Evolutionary conservation across 2,329 filamentous ascomycete species (phyloP).

Genomic region (Penicillium sclerotigenum): DNA sequence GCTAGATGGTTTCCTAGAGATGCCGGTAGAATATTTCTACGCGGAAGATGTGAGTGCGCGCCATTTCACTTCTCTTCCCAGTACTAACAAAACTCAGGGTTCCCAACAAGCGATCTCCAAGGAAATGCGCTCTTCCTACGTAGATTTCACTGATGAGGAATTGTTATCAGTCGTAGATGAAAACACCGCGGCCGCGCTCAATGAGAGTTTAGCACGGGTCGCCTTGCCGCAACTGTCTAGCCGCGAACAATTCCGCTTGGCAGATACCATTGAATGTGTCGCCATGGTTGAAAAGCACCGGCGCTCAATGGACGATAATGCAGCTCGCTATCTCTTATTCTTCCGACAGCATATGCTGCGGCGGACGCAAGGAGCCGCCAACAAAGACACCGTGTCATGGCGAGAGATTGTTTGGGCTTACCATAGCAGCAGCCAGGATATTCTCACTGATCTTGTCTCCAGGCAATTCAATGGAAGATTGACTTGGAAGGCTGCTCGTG

Average conservation of each 20-base stretch:
- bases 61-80: constrained; percentile 11
- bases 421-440: constrained; percentile 67
- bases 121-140: constrained; percentile 52
- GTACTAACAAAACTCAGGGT: constrained; percentile 29
- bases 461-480: constrained; percentile 75
- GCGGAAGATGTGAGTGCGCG: constrained; percentile 40
- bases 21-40: constrained; percentile 50
- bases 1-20: constrained; percentile 73
- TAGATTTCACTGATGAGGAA: constrained; percentile 53
- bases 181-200: constrained; percentile 65
- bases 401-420: constrained; percentile 48
- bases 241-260: constrained; percentile 80
- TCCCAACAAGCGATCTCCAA: constrained; percentile 45
- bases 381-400: constrained; percentile 61
- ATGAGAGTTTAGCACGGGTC: constrained; percentile 70
- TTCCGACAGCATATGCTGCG: constrained; percentile 77
- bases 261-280: constrained; percentile 79
- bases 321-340: constrained; percentile 80
- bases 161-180: constrained; percentile 65
- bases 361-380: constrained; percentile 58
- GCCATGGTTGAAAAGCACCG: constrained; percentile 82
- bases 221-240: constrained; percentile 77
- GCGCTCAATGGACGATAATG: constrained; percentile 86
- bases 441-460: constrained; percentile 77
- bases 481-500: constrained; percentile 78